phyloP scores from a whole-genome alignment of 495 filamentous ascomycete genomes.

The Talaromyces liani region DNA sequence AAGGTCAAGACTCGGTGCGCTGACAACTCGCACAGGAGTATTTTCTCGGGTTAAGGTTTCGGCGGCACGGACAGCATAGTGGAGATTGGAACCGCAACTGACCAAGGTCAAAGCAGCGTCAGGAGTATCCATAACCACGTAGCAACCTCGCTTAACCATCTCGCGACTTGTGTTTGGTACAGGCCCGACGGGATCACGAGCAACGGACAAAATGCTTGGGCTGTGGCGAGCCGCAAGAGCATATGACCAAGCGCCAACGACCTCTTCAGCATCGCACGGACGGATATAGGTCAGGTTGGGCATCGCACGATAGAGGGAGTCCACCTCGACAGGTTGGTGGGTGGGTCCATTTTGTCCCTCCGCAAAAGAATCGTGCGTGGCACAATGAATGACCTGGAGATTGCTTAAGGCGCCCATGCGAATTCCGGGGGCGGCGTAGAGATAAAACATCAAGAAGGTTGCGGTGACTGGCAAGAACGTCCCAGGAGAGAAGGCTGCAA shows the following conservation, averaged over 20 bases:
- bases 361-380: too few relatives aligned
- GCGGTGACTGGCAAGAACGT: too few relatives aligned
- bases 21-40: slow-evolving; percentile 29
- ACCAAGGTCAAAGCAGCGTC: slow-evolving; percentile 24
- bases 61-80: slow-evolving; percentile 18
- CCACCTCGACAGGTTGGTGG: too few relatives aligned
- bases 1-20: slow-evolving; percentile 34
- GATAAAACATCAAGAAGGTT: too few relatives aligned
- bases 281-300: slow-evolving; percentile 44
- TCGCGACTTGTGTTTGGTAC: slow-evolving; percentile 15
- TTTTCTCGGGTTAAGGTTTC: slow-evolving; percentile 10
- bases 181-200: slow-evolving; percentile 17
- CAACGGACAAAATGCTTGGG: slow-evolving; percentile 23
- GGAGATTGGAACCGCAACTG: slow-evolving; percentile 24
- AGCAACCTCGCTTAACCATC: slow-evolving; percentile 21
- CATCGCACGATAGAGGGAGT: slow-evolving; percentile 43
- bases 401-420: too few relatives aligned
- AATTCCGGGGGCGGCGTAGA: too few relatives aligned
- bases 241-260: slow-evolving; percentile 27
- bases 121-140: slow-evolving; percentile 22
- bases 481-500: too few relatives aligned
- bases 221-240: background rate
- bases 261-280: slow-evolving; percentile 41
- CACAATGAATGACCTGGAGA: too few relatives aligned
- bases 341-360: too few relatives aligned